Percentiles rank a stretch among this genome's conserved stretches.
Evolutionary conservation across 176 grass and related monocot species (phyloP).

Genomic region (Carex scoparia): DNA sequence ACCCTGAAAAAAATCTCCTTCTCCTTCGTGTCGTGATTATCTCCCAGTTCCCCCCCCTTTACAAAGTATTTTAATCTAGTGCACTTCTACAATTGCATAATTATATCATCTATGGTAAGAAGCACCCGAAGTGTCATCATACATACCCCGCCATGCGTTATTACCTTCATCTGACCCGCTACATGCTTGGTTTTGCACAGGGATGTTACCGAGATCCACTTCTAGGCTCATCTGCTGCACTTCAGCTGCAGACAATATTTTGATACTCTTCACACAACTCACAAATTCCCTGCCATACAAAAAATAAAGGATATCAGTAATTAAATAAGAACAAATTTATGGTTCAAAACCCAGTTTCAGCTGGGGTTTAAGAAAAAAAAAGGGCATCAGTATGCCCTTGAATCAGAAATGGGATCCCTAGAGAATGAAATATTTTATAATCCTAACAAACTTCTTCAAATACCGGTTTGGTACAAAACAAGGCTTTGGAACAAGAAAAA

Average conservation of each 20-base stretch:
- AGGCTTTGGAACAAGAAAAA: too few relatives aligned
- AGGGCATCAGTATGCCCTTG: too few relatives aligned
- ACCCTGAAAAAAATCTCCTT: constrained; percentile 2
- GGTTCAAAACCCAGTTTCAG: background rate
- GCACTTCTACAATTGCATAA: background rate
- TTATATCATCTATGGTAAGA: constrained; percentile 46
- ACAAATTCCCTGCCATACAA: constrained; percentile 72
- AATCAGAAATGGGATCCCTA: background rate
- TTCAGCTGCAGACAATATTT: constrained; percentile 84
- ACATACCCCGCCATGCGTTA: constrained; percentile 60
- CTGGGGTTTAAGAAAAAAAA: too few relatives aligned
- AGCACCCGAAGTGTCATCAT: constrained; percentile 39
- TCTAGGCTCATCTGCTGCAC: constrained; percentile 99
- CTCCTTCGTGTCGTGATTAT: background rate
- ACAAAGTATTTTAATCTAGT: constrained; percentile 7
- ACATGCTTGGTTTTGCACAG: constrained; percentile 67
- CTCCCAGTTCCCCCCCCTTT: background rate
- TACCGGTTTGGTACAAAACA: background rate
- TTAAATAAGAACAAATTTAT: constrained; percentile 12
- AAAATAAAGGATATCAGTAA: background rate
- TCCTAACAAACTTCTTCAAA: background rate
- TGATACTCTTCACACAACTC: constrained; percentile 94
- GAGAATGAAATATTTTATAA: background rate
- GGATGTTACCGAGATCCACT: constrained; percentile 73
- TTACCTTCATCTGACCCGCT: constrained; percentile 74